Evolutionary conservation across 1,284 basidiomycete species (phyloP).

Genomic region (Tilletiopsis washingtonensis): DNA sequence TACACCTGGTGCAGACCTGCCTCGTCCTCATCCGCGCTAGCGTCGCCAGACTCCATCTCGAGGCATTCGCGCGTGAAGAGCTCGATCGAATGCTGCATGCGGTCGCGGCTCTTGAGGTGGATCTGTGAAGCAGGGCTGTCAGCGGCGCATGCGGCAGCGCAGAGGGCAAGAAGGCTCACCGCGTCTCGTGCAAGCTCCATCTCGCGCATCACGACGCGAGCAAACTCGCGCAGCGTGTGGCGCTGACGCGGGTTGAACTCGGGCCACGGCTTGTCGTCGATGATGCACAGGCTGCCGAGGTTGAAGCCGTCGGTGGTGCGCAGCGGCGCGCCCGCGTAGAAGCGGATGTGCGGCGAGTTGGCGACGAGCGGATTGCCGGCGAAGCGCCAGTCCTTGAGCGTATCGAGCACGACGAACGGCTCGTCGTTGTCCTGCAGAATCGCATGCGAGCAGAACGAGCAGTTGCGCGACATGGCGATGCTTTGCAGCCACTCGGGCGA

Average conservation of each 20-base stretch:
- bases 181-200: conserved; percentile 92
- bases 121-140: conserved; percentile 53
- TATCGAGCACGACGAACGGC: conserved; percentile 75
- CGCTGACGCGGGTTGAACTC: conserved; percentile 83
- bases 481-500: conserved; percentile 11
- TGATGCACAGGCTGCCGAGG: conserved; percentile 75
- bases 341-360: conserved; percentile 64
- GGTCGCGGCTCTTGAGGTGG: conserved; percentile 78
- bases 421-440: conserved; percentile 80
- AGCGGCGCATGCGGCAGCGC: no score
- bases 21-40: conserved; percentile 1
- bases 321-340: conserved; percentile 85
- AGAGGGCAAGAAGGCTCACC: no score
- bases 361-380: conserved; percentile 67
- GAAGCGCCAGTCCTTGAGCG: conserved; percentile 78
- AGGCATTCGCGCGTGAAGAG: conserved; percentile 88
- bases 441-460: conserved; percentile 73
- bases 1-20: conserved; percentile 72
- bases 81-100: conserved; percentile 90
- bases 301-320: conserved; percentile 83
- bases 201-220: conserved; percentile 81
- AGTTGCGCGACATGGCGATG: conserved; percentile 54
- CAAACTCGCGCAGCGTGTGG: conserved; percentile 89
- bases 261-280: conserved; percentile 72
- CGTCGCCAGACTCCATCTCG: conserved; percentile 63